These are phyloP conservation scores for Talaromyces funiculosus DNA, from an alignment of 2,329 filamentous ascomycete genomes.

Conservation along the genomic window DNA sequence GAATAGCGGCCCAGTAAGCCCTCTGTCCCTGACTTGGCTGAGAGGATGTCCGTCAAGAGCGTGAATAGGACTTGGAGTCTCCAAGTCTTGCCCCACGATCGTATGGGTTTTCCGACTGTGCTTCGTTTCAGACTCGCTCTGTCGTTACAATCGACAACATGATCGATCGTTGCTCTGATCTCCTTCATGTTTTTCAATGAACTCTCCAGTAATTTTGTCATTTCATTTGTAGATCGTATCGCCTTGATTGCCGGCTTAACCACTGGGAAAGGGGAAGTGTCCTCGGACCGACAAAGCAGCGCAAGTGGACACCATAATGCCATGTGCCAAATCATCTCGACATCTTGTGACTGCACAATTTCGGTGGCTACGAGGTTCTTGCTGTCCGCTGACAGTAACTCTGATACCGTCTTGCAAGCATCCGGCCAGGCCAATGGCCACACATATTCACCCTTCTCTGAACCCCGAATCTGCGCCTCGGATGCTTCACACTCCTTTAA, in stretches of 20 bases:
- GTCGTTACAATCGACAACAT: neutral
- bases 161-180: neutral
- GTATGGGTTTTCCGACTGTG: neutral
- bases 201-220: neutral
- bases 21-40: neutral
- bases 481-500: neutral
- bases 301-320: slow-evolving; percentile 2
- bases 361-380: neutral
- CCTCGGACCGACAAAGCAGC: neutral
- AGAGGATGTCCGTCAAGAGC: neutral
- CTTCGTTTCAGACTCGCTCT: neutral
- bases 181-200: neutral
- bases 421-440: slow-evolving; percentile 1
- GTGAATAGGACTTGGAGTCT: slow-evolving; percentile 6
- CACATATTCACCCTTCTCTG: neutral
- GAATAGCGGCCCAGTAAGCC: neutral
- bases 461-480: neutral
- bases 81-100: slow-evolving; percentile 8
- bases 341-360: neutral
- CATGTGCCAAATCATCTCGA: slow-evolving; percentile 1
- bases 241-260: slow-evolving; percentile 3
- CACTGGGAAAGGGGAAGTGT: neutral
- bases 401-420: neutral
- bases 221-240: neutral
- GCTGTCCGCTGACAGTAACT: neutral